Evolutionary conservation across 805 yeast genomes (phyloP), one percentile per base, ranked within the genome.

Genomic region (Metschnikowia continentalis): DNA sequence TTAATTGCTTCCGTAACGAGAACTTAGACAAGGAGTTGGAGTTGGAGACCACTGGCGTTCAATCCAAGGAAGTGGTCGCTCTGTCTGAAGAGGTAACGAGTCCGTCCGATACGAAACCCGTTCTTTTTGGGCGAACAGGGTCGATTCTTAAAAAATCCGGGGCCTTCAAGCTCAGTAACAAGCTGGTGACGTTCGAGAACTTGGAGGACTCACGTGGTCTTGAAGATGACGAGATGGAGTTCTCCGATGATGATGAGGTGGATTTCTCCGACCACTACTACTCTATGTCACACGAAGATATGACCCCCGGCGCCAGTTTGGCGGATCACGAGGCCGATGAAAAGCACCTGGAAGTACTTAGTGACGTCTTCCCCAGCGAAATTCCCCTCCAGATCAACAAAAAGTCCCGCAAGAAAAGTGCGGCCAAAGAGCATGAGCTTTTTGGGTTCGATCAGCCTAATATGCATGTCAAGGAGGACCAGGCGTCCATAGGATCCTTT

Each of bases 1-100:
- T 91, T 38, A 94, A 94, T 65, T 88, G 96, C 68, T 89, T 92
- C 81, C 85, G 89, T 58, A 92, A 92, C 68, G 96, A 89, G 66
- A 89, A 86, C 50, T 64, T 79, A 32, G 86, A 80, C 38, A 32
- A 32, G n/a, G 46, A 42, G 3, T 20, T 39, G 42, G 42, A 14
- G 3, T 26, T 26, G 11, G 15, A 13, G 15, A 5, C 13, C 3
- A 3, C 40, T 7, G 26, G 20, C 10, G 10, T 23, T 5, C 15
- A 35, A 35, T 14, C 20, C 13, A 19, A 35, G 17, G 17, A 35
- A 15, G 11, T 14, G 20, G 20, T 35, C 6, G 6, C 13, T 35
- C 20, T 7, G 20, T 15, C 38, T 26, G 30, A 26, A 15, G 15
- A 33, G 17, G 36, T 33, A 42, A 45, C 47, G 19, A 14, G 32